Evolutionary conservation across 345 rosid genomes (phyloP), one percentile per base, ranked within the genome.

Genomic region (Mallotus nudiflorus): DNA sequence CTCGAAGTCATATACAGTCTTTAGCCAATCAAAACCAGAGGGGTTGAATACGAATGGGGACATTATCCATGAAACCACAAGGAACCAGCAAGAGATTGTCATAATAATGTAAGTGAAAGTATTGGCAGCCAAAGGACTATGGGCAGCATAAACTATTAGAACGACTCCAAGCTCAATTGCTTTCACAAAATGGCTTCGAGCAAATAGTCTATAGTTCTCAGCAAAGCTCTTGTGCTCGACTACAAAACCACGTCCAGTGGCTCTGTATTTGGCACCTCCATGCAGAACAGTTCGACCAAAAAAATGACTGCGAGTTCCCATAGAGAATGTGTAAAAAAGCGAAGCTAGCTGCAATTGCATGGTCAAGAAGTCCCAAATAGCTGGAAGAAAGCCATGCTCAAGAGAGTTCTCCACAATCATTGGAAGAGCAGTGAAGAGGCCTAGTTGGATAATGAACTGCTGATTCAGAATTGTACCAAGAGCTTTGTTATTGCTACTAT

Each of bases 221-320:
- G 90, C 77, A 78, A 90, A 92, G 64, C 88, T 80, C 77, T 87
- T 90, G 79, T 90, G 98, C 84, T 83, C 85, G 50, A 92, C 97
- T 72, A 89, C 97, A 60, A 89, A 92, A 64, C 96, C 97, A 61
- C 98, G 98, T 39, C 98, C 98, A 29, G 98, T 92, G 65, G 98
- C 89, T 68, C 90, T 78, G 68, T 92, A 92, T 82, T 88, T 92
- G 66, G 98, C 96, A 77, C 96, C 98, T 37, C 98, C 98, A 37
- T 92, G 98, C 74, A 92, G 94, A 73, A 92, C 83, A 55, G 98
- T 92, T 76, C 92, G 85, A 42, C 98, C 98, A 62, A 92, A 92
- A 79, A 73, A 92, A 81, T 92, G 96, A 61, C 87, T 80, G 31
- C 82, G 86, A 39, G 98, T 92, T 62, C 98, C 98, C 92, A 92